Conservation (phyloP, 371 early-diverging fungal genomes). For the Haplosporangium sp. region DNA sequence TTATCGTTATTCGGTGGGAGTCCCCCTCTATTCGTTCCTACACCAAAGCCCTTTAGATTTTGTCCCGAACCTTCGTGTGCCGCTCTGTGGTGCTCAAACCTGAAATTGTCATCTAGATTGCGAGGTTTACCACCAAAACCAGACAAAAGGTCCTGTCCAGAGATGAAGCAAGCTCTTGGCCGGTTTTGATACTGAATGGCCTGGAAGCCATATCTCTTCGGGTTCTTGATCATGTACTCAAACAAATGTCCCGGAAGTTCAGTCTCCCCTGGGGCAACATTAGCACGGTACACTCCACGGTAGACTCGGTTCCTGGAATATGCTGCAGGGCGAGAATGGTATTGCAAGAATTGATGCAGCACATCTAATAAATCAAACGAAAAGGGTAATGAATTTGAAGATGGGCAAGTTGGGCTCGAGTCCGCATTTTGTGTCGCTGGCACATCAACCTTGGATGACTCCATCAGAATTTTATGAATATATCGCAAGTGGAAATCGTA, state of each 20-base stretch:
- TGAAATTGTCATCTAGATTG: background rate
- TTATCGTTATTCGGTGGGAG: constrained; percentile 14
- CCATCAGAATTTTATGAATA: constrained; percentile 70
- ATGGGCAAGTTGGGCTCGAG: constrained; percentile 3
- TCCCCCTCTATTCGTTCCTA: constrained; percentile 26
- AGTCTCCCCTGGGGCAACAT: constrained; percentile 57
- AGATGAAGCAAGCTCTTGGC: constrained; percentile 56
- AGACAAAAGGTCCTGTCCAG: constrained; percentile 37
- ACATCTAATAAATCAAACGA: constrained; percentile 72
- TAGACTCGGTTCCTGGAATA: constrained; percentile 75
- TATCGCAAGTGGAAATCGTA: constrained; percentile 84
- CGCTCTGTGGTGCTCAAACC: constrained; percentile 10
- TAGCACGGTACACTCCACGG: constrained; percentile 64
- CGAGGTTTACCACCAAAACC: constrained; percentile 14
- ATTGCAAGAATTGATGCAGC: constrained; percentile 70
- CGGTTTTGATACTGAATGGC: constrained; percentile 43
- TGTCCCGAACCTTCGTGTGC: constrained; percentile 11
- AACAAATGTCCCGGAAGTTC: constrained; percentile 63
- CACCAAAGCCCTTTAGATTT: constrained; percentile 43
- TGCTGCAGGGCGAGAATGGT: constrained; percentile 70
- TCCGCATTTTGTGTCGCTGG: constrained; percentile 10
- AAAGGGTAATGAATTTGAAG: constrained; percentile 51
- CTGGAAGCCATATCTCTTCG: constrained; percentile 71
- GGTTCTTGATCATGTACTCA: constrained; percentile 75
- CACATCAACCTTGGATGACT: constrained; percentile 31